Evolutionary conservation across 805 yeast species (phyloP).

Genomic region (Torulaspora maleeae): DNA sequence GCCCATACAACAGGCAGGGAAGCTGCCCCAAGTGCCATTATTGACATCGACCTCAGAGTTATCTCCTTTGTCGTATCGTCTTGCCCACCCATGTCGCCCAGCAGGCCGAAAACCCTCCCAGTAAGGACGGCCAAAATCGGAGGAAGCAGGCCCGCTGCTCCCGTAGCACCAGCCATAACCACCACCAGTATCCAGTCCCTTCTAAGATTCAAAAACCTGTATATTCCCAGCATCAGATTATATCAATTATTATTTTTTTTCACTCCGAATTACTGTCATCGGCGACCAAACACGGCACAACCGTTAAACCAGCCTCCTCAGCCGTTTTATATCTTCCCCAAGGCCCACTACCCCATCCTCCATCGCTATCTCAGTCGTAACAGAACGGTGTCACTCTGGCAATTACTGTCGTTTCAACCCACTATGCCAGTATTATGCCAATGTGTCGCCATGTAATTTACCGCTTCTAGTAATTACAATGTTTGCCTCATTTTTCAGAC

Average conservation of each 20-base stretch:
- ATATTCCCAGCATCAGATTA: slow-evolving; percentile 14
- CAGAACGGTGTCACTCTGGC: background rate
- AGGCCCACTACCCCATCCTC: background rate
- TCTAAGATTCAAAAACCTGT: slow-evolving; percentile 17
- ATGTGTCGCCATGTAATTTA: background rate
- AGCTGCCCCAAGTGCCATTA: slow-evolving; percentile 46
- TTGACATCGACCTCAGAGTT: slow-evolving; percentile 38
- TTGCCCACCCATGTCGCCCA: slow-evolving; percentile 31
- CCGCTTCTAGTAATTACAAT: slow-evolving; percentile 4
- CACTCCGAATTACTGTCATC: background rate
- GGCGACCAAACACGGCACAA: background rate
- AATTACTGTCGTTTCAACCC: background rate
- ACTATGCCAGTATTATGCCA: background rate
- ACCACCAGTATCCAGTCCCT: slow-evolving; percentile 27
- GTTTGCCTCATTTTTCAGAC: slow-evolving; percentile 1
- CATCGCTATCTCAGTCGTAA: background rate
- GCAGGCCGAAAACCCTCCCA: slow-evolving; percentile 55
- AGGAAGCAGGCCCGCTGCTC: slow-evolving; percentile 51
- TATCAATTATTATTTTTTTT: background rate
- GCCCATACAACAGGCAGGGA: slow-evolving; percentile 46
- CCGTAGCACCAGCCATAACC: slow-evolving; percentile 39
- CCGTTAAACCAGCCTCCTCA: background rate
- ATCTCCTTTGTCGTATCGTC: slow-evolving; percentile 26
- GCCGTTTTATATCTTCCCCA: background rate
- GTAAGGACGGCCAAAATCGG: slow-evolving; percentile 60